Conservation (phyloP, 106 monocot species). For the Apostasia shenzhenica region DNA sequence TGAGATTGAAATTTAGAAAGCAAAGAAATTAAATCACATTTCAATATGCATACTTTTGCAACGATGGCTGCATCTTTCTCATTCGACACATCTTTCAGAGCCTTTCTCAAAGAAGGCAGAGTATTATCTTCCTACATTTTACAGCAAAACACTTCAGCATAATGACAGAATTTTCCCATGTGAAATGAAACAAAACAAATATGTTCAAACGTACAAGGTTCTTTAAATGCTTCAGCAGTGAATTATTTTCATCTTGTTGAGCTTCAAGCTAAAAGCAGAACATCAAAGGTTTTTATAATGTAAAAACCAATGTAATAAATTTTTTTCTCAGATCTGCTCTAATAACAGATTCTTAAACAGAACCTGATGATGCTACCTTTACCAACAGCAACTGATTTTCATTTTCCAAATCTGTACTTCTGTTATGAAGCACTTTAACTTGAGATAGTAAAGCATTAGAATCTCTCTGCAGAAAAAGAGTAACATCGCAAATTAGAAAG, state of each 20-base stretch:
- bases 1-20: background rate
- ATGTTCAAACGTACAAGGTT: conserved; percentile 41
- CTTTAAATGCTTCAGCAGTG: conserved; percentile 49
- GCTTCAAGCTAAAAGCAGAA: conserved; percentile 50
- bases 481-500: conserved; percentile 1
- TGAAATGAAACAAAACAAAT: conserved; percentile 1
- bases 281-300: background rate
- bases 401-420: conserved; percentile 43
- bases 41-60: conserved; percentile 44
- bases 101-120: conserved; percentile 71
- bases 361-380: conserved; percentile 28
- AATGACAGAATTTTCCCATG: background rate
- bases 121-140: conserved; percentile 53
- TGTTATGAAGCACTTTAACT: conserved; percentile 56
- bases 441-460: conserved; percentile 26
- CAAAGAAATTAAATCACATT: background rate
- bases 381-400: conserved; percentile 55
- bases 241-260: conserved; percentile 53
- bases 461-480: conserved; percentile 38
- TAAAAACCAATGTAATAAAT: background rate
- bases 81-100: conserved; percentile 69
- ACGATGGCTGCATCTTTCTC: conserved; percentile 95
- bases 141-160: background rate
- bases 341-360: background rate
- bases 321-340: background rate